Evolutionary conservation across 805 yeast species (phyloP).

Genomic region (Saccharomyces jurei): DNA sequence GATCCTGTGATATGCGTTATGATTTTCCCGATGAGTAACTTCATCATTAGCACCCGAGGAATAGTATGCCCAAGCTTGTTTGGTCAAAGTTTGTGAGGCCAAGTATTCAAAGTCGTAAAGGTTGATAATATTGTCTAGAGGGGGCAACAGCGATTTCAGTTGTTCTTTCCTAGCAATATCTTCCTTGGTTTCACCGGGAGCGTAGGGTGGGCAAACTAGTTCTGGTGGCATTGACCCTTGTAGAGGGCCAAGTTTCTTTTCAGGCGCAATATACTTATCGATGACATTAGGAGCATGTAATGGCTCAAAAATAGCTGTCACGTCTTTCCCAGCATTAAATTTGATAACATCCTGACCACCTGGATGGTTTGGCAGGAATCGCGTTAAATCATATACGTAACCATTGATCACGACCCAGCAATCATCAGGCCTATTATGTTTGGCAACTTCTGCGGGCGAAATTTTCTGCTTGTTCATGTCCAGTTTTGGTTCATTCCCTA

Average conservation of each 20-base stretch:
- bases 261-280: slow-evolving; percentile 48
- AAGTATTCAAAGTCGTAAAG: slow-evolving; percentile 80
- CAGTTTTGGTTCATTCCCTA: slow-evolving; percentile 10
- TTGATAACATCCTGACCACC: slow-evolving; percentile 67
- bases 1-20: slow-evolving; percentile 77
- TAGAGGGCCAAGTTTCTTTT: slow-evolving; percentile 56
- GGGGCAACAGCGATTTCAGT: slow-evolving; percentile 49
- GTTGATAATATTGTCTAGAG: slow-evolving; percentile 61
- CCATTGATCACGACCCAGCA: slow-evolving; percentile 84
- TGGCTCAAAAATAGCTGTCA: slow-evolving; percentile 78
- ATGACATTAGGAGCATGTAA: slow-evolving; percentile 87
- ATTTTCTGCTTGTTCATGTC: slow-evolving; percentile 14
- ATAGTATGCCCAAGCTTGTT: slow-evolving; percentile 87
- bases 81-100: slow-evolving; percentile 70
- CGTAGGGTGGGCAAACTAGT: slow-evolving; percentile 22
- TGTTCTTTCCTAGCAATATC: slow-evolving; percentile 23
- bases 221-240: slow-evolving; percentile 28
- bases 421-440: slow-evolving; percentile 62
- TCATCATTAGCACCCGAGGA: slow-evolving; percentile 92
- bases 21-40: slow-evolving; percentile 82
- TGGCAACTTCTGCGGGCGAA: slow-evolving; percentile 45
- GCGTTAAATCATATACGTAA: slow-evolving; percentile 69
- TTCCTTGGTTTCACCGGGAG: slow-evolving; percentile 30
- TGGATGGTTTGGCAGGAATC: slow-evolving; percentile 73
- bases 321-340: slow-evolving; percentile 78